Conservation (phyloP, 169 alveolate species). For the Cryptosporidium felis region DNA sequence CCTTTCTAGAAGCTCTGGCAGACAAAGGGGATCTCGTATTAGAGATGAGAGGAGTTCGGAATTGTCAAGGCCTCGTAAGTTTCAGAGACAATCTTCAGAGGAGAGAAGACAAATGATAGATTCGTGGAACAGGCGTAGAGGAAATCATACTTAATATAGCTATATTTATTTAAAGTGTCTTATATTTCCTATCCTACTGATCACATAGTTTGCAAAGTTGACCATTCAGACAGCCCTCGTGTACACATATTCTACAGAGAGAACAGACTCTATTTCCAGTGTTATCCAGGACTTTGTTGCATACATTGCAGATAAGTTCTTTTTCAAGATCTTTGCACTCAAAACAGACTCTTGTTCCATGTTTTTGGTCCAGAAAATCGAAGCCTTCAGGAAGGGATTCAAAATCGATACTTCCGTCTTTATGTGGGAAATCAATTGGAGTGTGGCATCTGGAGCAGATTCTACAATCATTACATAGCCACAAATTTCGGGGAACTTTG, state of each 20-base stretch:
- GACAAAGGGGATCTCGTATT: conserved; percentile 8
- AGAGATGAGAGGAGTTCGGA: conserved; percentile 62
- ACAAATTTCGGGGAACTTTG: conserved; percentile 4
- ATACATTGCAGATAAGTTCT: conserved; percentile 21
- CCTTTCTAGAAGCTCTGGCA: conserved; percentile 79
- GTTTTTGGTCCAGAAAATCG: conserved; percentile 3
- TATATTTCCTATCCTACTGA: too few relatives aligned
- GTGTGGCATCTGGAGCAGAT: conserved; percentile 33
- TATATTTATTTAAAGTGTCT: too few relatives aligned
- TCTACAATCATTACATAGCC: conserved; percentile 47
- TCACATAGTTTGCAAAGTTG: conserved; percentile 58
- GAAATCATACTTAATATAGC: too few relatives aligned
- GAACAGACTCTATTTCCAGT: conserved; percentile 38
- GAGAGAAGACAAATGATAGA: conserved; percentile 93
- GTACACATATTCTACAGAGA: conserved; percentile 37
- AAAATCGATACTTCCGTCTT: not conserved
- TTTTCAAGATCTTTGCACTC: conserved; percentile 3
- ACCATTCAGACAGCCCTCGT: not conserved
- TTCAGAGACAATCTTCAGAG: conserved; percentile 85
- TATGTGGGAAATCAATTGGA: not conserved
- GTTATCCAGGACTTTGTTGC: not conserved
- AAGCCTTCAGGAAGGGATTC: conserved; percentile 22
- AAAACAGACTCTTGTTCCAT: conserved; percentile 29
- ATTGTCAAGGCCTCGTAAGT: conserved; percentile 69
- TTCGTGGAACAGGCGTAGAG: conserved; percentile 89